Percentiles rank a stretch among this genome's conserved stretches.
These are phyloP conservation scores for Antitrichia curtipendula DNA, from an alignment of 225 moss, liverwort and hornwort species.

Conservation along the genomic window DNA sequence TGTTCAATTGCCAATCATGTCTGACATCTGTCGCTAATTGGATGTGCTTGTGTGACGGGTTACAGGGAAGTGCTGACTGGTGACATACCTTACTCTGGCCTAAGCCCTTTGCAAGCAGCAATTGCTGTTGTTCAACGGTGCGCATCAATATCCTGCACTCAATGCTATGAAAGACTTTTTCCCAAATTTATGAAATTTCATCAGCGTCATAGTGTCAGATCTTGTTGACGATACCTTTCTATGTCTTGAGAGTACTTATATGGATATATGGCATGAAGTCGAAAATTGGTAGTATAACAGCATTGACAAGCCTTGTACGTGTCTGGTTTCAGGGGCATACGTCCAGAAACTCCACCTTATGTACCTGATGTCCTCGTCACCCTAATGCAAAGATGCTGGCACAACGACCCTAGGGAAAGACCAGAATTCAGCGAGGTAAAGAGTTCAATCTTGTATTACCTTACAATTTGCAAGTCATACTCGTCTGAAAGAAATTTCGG, in stretches of 20 bases:
- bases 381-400: conserved; percentile 80
- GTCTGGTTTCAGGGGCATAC: conserved; percentile 44
- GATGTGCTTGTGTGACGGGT: background rate
- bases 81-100: conserved; percentile 75
- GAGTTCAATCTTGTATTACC: background rate
- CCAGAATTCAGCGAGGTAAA: conserved; percentile 90
- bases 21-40: background rate
- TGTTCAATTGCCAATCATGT: background rate
- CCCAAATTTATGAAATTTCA: background rate
- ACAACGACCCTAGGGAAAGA: conserved; percentile 55
- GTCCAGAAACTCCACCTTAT: conserved; percentile 50
- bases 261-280: background rate
- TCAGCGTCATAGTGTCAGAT: background rate
- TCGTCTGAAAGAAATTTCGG: background rate
- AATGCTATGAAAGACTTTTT: background rate
- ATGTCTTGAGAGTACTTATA: background rate
- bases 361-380: conserved; percentile 39
- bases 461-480: background rate
- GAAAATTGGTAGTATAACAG: background rate
- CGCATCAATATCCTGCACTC: background rate
- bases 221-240: background rate
- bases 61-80: conserved; percentile 88
- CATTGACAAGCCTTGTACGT: background rate
- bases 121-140: conserved; percentile 97
- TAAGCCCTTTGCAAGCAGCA: conserved; percentile 93